These are phyloP conservation scores for Lasiodiplodia theobromae DNA, from an alignment of 2,329 filamentous ascomycete species.

Conservation along the genomic window DNA sequence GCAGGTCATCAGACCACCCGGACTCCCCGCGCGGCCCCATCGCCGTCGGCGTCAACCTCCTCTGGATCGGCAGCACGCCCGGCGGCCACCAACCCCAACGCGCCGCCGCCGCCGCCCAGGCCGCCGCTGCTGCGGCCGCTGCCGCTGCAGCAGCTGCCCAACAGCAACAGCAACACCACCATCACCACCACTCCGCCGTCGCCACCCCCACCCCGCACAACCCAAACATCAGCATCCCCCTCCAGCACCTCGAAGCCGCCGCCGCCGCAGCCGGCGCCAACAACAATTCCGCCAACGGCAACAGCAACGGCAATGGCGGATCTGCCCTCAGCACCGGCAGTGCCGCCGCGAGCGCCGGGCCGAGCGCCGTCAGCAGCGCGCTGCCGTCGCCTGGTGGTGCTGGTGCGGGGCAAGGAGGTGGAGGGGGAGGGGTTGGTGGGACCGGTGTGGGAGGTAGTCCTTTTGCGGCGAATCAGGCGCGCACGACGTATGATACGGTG, in stretches of 20 bases:
- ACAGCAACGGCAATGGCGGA: not conserved
- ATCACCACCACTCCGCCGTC: not conserved
- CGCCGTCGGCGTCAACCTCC: constrained; percentile 51
- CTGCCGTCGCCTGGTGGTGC: constrained; percentile 6
- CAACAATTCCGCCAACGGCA: not conserved
- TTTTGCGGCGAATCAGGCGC: constrained; percentile 28
- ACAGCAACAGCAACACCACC: not conserved
- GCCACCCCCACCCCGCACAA: constrained; percentile 3
- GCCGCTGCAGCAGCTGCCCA: not conserved
- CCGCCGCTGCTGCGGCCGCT: not conserved
- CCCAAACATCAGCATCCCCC: constrained; percentile 29
- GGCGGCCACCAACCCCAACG: constrained; percentile 34
- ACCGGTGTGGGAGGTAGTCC: not conserved
- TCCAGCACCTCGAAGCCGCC: constrained; percentile 33
- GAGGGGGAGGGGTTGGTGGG: not conserved
- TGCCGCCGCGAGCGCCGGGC: constrained; percentile 18
- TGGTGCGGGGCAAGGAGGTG: constrained; percentile 31
- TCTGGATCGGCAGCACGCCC: constrained; percentile 49
- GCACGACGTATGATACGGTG: constrained; percentile 62
- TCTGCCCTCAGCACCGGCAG: constrained; percentile 16
- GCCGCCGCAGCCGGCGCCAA: constrained; percentile 30
- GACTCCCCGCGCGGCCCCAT: constrained; percentile 42
- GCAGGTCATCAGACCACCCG: constrained; percentile 30
- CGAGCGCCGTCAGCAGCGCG: constrained; percentile 16
- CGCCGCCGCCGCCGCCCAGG: constrained; percentile 3